Base-by-base conservation (phyloP, 2,329 filamentous ascomycete species). In the Claviceps sorghi region DNA sequence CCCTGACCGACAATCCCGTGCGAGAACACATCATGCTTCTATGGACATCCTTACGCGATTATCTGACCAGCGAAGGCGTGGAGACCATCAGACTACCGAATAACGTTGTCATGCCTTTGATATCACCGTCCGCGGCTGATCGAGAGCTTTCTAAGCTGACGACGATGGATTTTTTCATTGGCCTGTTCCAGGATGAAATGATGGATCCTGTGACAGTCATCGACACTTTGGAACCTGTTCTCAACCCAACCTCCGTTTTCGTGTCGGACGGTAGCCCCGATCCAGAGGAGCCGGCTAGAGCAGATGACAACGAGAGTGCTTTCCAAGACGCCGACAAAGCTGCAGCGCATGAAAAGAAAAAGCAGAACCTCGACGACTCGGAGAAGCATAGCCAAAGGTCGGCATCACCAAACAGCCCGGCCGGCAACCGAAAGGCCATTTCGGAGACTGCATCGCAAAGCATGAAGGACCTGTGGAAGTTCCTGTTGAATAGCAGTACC, bases 81-180 rank as follows among this genome's bases (percentile, higher is more conserved):
- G 58, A 68, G 3, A 68, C 72, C 0, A 78, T 86, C 13, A 71
- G 75, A 36, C 72, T 97, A 0, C 79, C 84, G 4, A 97, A 98
- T 65, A 97, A 95, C 62, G 78, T 81, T 1, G 78, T 90, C 21
- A 95, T 98, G 83, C 81, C 88, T 0, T 86, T 93, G 56, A 78
- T 98, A 49, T 96, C 91, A 0, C 70, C 81, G 2, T 76, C 78
- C n/a, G 87, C 88, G 0, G 83, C 93, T 8, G 90, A 97, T 56
- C 83, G 88, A 52, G 91, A 98, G 64, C 84, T 96, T 29, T 91
- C 88, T 13, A 89, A 90, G 60, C 76, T 97, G 36, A 95, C 88
- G 15, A 97, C 91, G 0, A 93, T 95, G 79, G 91, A 96, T 62
- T 97, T 97, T 65, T 97, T 98, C 67, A 76, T 89, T 49, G 87